Conservation (phyloP, 1,284 basidiomycete species). For the Leccinum pachyderme region DNA sequence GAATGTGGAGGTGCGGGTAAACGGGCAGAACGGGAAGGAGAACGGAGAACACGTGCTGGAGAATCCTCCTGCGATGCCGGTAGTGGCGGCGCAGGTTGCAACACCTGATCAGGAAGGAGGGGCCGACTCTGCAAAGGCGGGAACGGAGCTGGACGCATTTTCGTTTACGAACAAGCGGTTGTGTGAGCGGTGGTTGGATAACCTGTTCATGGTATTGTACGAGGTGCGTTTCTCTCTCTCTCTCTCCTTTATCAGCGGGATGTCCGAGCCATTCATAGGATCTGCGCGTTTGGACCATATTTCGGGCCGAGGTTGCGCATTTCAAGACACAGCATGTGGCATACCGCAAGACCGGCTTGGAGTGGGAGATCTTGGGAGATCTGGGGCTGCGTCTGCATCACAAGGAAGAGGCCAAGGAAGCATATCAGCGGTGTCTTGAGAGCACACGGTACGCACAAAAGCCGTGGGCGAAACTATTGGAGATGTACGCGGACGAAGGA, state of each 20-base stretch:
- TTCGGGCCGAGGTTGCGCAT: constrained; percentile 97
- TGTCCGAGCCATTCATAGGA: constrained; percentile 51
- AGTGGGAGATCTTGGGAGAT: constrained; percentile 99
- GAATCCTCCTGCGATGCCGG: constrained; percentile 52
- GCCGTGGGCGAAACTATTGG: constrained; percentile 89
- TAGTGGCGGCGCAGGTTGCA: constrained; percentile 49
- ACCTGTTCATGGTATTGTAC: constrained; percentile 97
- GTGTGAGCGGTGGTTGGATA: constrained; percentile 98
- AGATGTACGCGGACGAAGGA: constrained; percentile 92
- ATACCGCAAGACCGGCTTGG: constrained; percentile 93
- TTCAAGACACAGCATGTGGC: constrained; percentile 98
- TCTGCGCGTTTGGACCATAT: constrained; percentile 98
- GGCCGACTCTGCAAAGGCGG: constrained; percentile 17
- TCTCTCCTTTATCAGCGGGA: background rate
- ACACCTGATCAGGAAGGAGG: constrained; percentile 39
- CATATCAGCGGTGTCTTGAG: constrained; percentile 93
- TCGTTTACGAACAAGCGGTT: constrained; percentile 96
- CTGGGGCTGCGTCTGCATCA: constrained; percentile 90
- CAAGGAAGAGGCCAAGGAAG: constrained; percentile 97
- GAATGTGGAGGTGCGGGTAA: constrained; percentile 26
- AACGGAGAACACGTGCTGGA: constrained; percentile 13
- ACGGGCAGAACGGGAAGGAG: background rate
- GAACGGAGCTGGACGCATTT: constrained; percentile 58
- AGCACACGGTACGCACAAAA: constrained; percentile 84
- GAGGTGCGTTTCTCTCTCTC: constrained; percentile 58